These are phyloP conservation scores for Erigeron canadensis DNA, from an alignment of 129 eudicot species.

Conservation along the genomic window DNA sequence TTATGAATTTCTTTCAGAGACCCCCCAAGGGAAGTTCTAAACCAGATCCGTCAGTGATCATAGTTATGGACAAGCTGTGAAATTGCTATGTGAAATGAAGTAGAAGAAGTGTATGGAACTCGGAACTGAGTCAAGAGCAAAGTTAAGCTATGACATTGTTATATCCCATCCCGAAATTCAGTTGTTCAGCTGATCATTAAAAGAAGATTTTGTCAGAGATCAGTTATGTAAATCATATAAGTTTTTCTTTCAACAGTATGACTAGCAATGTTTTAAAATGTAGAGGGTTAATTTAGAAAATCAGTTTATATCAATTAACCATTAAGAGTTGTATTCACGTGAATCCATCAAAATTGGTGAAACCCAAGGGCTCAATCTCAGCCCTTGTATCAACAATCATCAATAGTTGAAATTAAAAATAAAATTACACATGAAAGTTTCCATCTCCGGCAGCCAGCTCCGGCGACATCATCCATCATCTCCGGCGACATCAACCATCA, in stretches of 20 bases:
- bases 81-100: constrained; percentile 16
- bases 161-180: constrained; percentile 14
- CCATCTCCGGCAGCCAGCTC: too few relatives aligned
- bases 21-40: constrained; percentile 22
- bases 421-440: too few relatives aligned
- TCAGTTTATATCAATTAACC: too few relatives aligned
- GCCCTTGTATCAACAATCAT: too few relatives aligned
- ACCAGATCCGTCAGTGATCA: constrained; percentile 25
- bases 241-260: neutral
- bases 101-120: constrained; percentile 22
- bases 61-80: constrained; percentile 5
- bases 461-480: too few relatives aligned
- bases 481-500: too few relatives aligned
- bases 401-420: too few relatives aligned
- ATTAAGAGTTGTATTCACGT: too few relatives aligned
- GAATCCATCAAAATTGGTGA: too few relatives aligned
- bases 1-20: constrained; percentile 37
- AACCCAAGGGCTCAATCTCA: too few relatives aligned
- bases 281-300: neutral
- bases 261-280: neutral
- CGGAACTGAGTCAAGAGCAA: constrained; percentile 17
- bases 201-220: constrained; percentile 4
- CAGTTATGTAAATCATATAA: constrained; percentile 15
- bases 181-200: constrained; percentile 23
- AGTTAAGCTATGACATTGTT: constrained; percentile 20